Conservation (phyloP, 306 rosid species). For the Nissolia schottii region DNA sequence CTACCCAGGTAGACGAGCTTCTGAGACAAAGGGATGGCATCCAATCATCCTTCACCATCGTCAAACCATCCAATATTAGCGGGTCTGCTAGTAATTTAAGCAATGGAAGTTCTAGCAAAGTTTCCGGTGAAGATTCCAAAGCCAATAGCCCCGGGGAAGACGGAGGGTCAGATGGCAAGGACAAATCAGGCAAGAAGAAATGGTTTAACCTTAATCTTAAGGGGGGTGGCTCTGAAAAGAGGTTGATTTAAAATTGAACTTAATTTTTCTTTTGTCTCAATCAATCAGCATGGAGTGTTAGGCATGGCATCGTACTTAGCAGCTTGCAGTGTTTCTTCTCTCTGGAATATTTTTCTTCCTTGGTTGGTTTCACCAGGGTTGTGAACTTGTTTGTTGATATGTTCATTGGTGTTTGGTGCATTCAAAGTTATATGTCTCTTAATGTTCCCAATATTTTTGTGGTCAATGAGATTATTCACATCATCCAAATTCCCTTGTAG, state of each 20-base stretch:
- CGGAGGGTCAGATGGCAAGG: conserved; percentile 85
- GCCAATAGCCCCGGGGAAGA: conserved; percentile 75
- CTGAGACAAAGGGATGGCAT: conserved; percentile 85
- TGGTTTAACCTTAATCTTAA: conserved; percentile 86
- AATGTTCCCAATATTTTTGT: conserved; percentile 33
- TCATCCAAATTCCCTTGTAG: conserved; percentile 28
- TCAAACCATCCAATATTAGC: conserved; percentile 24
- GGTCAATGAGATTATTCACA: conserved; percentile 16
- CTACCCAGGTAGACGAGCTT: conserved; percentile 87
- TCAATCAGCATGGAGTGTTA: conserved; percentile 23
- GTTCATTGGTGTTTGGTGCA: conserved; percentile 39
- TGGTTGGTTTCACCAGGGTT: conserved; percentile 39
- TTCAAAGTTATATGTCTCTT: conserved; percentile 35
- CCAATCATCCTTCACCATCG: conserved; percentile 71
- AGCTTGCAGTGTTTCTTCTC: conserved; percentile 39
- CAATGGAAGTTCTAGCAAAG: conserved; percentile 77
- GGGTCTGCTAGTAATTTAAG: conserved; percentile 49
- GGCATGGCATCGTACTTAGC: conserved; percentile 26
- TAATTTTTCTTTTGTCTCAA: conserved; percentile 18
- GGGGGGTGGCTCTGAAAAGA: conserved; percentile 65
- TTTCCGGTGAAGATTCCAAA: conserved; percentile 55
- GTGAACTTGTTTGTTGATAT: conserved; percentile 28
- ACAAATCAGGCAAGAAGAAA: conserved; percentile 81
- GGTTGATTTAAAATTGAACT: conserved; percentile 33
- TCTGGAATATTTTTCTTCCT: conserved; percentile 26